A percentile compares a stretch with the other conserved stretches of the same genome.
Conservation (phyloP, 164 flowering plant genomes). For the Dillenia suffruticosa region DNA sequence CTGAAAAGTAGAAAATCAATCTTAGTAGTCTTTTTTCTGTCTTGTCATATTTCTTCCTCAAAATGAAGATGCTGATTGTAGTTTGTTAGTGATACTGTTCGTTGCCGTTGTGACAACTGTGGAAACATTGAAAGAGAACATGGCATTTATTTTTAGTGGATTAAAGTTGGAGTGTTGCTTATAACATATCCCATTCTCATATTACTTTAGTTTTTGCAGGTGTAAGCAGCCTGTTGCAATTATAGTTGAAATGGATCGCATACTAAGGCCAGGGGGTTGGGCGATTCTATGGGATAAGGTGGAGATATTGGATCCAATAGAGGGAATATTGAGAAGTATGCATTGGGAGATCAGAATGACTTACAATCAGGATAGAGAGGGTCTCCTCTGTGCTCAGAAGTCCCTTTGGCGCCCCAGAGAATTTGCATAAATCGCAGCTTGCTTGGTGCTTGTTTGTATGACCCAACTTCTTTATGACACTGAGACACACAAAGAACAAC, state of each 20-base stretch:
- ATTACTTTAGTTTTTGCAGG: conserved; percentile 29
- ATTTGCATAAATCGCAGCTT: neutral
- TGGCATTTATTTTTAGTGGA: too few relatives aligned
- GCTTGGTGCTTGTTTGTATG: neutral
- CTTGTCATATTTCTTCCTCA: too few relatives aligned
- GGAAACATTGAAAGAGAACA: too few relatives aligned
- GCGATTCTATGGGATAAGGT: conserved; percentile 75
- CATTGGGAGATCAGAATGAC: conserved; percentile 91
- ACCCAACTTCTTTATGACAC: neutral
- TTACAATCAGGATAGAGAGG: conserved; percentile 63
- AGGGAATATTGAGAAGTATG: conserved; percentile 62
- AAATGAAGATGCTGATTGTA: too few relatives aligned
- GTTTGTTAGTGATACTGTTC: too few relatives aligned
- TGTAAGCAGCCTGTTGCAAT: conserved; percentile 78
- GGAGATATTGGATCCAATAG: conserved; percentile 68
- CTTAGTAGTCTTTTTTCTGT: too few relatives aligned
- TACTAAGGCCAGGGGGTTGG: conserved; percentile 89
- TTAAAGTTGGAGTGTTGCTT: too few relatives aligned
- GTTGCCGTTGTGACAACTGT: too few relatives aligned
- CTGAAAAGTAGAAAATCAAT: too few relatives aligned
- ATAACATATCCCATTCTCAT: too few relatives aligned
- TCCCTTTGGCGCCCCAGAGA: conserved; percentile 75
- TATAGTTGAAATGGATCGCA: conserved; percentile 89
- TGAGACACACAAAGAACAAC: neutral
- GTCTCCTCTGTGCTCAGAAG: conserved; percentile 78